Evolutionary conservation across 768 basidiomycete species (phyloP), one percentile per base, ranked within the genome.

Genomic region (Tulasnella sp.): DNA sequence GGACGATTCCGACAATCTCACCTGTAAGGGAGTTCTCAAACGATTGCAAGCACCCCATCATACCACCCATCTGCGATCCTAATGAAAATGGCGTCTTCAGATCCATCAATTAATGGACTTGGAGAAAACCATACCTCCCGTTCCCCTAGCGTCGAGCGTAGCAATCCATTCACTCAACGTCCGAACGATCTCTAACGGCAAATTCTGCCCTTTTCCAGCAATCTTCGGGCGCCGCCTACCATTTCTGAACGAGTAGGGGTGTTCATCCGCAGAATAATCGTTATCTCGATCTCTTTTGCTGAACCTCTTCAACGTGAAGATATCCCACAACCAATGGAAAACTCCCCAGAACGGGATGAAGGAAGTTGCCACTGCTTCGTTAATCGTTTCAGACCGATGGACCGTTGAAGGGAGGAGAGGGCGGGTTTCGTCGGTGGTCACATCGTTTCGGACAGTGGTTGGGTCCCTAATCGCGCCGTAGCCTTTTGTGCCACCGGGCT

Each of bases 11-110:
- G 20, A 42, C 7, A 3, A 7, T 40, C 67, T 29, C 39, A 77
- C 77, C 77, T 71, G 77, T 77, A 16, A 77, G 69, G 16, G 70
- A n/a, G 44, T 77, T 73, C 42, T 77, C 77, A 44, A 77, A 46
- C 26, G 70, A 39, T 32, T 71, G 70, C 44, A 77, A 26, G 37
- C 42, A 44, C 20, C 69, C 70, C 77, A 77, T 77, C 67, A 77
- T 77, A 44, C 67, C 67, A 26, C 77, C 71, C 69, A 71, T 46
- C 20, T 29, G 42, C 13, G 77, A 70, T 10, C 77, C 69, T 77
- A 23, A 10, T 39, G 3, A 23, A 29, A 10, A 29, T 44, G 37
- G 44, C 35, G 18, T 10, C 9, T 73, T n/a, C 39, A 75, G 26
- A 13, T 10, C 46, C 23, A n/a, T 10, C 26, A 10, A 75, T 39